A percentile compares a stretch with the other conserved stretches of the same genome.
These are phyloP conservation scores for Uronychia setigera DNA, from an alignment of 73 alveolate genomes.

Conservation along the genomic window DNA sequence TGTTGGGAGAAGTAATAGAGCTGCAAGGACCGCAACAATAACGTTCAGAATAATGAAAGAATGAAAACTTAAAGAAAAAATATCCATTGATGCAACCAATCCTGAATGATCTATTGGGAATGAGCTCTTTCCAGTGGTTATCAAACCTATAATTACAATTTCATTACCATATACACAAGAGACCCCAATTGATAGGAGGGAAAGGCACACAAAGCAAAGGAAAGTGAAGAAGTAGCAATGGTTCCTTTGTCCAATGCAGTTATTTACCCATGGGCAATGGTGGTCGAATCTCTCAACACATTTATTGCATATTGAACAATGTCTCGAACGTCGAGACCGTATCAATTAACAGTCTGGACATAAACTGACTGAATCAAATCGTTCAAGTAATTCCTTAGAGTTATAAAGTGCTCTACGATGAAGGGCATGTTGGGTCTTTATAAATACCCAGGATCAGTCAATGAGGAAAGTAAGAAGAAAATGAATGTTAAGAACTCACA, in stretches of 20 bases:
- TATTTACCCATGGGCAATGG: constrained; percentile 77
- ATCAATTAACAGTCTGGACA: constrained; percentile 79
- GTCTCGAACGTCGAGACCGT: constrained; percentile 72
- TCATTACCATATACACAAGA: too few species aligned
- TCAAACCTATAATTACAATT: too few species aligned
- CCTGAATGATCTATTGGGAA: too few species aligned
- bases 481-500: constrained; percentile 24
- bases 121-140: too few species aligned
- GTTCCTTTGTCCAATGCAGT: constrained; percentile 62
- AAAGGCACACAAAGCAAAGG: constrained; percentile 26
- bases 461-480: constrained; percentile 38
- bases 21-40: background rate
- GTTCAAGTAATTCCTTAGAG: constrained; percentile 28
- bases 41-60: constrained; percentile 7
- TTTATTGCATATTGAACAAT: constrained; percentile 69
- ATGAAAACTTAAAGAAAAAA: too few species aligned
- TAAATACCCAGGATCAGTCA: constrained; percentile 42
- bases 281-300: constrained; percentile 78
- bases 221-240: constrained; percentile 42
- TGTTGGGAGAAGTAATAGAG: background rate
- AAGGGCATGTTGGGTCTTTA: background rate
- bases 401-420: constrained; percentile 2
- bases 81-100: too few species aligned
- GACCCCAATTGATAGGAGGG: constrained; percentile 31
- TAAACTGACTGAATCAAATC: constrained; percentile 42